Conservation (phyloP, 306 rosid species). For the Citrullus colocynthis region DNA sequence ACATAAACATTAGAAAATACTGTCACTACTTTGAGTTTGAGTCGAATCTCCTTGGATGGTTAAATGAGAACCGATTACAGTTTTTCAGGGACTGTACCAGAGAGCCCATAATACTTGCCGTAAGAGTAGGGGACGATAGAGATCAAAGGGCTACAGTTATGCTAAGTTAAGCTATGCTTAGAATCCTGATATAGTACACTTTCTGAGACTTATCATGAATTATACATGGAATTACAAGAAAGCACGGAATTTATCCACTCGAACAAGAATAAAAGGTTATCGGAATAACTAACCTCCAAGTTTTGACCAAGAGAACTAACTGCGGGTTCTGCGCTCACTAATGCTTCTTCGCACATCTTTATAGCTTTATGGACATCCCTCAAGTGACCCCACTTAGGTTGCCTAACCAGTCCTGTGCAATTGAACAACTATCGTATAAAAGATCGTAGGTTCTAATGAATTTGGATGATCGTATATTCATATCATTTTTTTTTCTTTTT, state of each 20-base stretch:
- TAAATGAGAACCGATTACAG: not conserved
- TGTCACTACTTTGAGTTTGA: not conserved
- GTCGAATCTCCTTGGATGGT: not conserved
- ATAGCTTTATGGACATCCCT: constrained; percentile 76
- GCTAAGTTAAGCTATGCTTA: not conserved
- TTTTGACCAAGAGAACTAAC: constrained; percentile 52
- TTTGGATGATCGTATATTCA: not conserved
- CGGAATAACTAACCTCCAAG: constrained; percentile 50
- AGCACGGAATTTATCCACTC: no score
- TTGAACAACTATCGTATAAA: not conserved
- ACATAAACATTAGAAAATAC: not conserved
- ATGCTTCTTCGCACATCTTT: constrained; percentile 71
- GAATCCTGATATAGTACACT: not conserved
- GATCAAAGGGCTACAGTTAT: not conserved
- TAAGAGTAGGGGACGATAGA: not conserved
- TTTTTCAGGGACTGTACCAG: not conserved
- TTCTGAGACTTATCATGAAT: not conserved
- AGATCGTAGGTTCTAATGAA: not conserved
- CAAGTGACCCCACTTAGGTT: constrained; percentile 98
- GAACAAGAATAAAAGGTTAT: not conserved
- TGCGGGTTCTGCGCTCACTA: constrained; percentile 66
- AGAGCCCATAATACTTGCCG: not conserved
- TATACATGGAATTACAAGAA: not conserved
- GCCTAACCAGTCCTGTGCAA: constrained; percentile 66
- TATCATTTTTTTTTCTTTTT: not conserved